Percentiles rank a stretch among this genome's conserved stretches.
These are phyloP conservation scores for Termitomyces sp. DNA, from an alignment of 768 basidiomycete genomes.

Conservation along the genomic window DNA sequence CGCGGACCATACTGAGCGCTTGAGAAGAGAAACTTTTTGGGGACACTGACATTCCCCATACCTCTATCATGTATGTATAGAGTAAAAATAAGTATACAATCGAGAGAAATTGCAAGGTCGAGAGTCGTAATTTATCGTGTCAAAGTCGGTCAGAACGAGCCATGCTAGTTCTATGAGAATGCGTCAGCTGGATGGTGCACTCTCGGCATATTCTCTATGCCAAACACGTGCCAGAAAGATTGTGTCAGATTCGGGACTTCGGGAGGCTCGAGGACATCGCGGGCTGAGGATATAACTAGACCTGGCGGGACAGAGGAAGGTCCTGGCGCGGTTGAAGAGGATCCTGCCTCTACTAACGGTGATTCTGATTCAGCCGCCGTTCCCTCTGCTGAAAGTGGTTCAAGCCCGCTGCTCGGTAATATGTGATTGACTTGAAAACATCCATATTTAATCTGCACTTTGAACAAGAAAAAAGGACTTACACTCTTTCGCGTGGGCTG, in stretches of 20 bases:
- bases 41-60: not conserved
- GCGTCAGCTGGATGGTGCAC: not conserved
- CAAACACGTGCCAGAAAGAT: not conserved
- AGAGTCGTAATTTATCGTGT: not conserved
- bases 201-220: not conserved
- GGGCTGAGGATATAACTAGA: not conserved
- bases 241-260: not conserved
- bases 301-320: not conserved
- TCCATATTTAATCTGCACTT: not conserved
- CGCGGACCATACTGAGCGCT: not conserved
- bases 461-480: conserved; percentile 19
- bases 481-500: conserved; percentile 79
- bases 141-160: not conserved
- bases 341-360: not conserved
- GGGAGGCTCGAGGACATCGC: not conserved
- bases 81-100: not conserved
- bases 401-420: conserved; percentile 17
- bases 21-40: not conserved
- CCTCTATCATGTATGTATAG: not conserved
- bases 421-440: conserved; percentile 36
- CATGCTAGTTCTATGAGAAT: not conserved
- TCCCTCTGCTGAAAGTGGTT: conserved; percentile 4
- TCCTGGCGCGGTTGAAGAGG: not conserved
- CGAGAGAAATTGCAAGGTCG: not conserved
- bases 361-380: not conserved